A percentile compares a stretch with the other conserved stretches of the same genome.
phyloP scores from a whole-genome alignment of 139 green algal genomes.

The Nannochloris sp. region DNA sequence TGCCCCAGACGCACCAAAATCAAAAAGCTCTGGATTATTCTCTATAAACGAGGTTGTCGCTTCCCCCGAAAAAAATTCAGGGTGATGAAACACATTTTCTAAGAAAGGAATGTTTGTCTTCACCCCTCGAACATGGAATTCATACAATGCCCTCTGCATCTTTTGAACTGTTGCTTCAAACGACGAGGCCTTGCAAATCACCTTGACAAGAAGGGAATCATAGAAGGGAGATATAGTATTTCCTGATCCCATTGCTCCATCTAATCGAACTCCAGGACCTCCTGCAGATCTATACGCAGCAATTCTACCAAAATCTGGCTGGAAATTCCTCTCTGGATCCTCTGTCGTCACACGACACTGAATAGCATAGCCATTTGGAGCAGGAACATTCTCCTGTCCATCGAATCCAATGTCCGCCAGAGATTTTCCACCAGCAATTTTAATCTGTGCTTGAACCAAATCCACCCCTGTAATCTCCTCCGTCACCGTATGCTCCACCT shows the following conservation, averaged over 20 bases:
- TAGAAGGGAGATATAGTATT: conserved; percentile 75
- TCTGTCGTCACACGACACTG: conserved; percentile 92
- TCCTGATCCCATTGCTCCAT: conserved; percentile 73
- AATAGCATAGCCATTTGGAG: conserved; percentile 75
- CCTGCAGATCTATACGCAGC: conserved; percentile 70
- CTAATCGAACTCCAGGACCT: conserved; percentile 79
- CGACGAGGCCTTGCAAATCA: conserved; percentile 57
- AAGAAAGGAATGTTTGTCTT: conserved; percentile 94
- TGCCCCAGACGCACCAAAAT: conserved; percentile 19
- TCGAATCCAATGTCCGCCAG: conserved; percentile 68
- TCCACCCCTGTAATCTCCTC: conserved; percentile 95
- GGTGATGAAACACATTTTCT: conserved; percentile 77
- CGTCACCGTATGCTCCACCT: conserved; percentile 96
- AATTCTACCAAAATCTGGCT: conserved; percentile 77
- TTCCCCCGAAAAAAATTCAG: conserved; percentile 68
- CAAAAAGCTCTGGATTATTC: conserved; percentile 63
- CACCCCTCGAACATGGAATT: conserved; percentile 88
- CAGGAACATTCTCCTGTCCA: conserved; percentile 48
- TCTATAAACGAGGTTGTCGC: conserved; percentile 78
- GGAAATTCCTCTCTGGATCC: conserved; percentile 86
- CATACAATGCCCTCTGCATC: conserved; percentile 74
- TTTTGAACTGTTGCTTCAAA: conserved; percentile 74
- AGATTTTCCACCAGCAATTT: conserved; percentile 70
- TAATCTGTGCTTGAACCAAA: conserved; percentile 85
- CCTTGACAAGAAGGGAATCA: conserved; percentile 84